Evolutionary conservation across 2,329 filamentous ascomycete species (phyloP).

Genomic region (Fusarium sulawesiense): DNA sequence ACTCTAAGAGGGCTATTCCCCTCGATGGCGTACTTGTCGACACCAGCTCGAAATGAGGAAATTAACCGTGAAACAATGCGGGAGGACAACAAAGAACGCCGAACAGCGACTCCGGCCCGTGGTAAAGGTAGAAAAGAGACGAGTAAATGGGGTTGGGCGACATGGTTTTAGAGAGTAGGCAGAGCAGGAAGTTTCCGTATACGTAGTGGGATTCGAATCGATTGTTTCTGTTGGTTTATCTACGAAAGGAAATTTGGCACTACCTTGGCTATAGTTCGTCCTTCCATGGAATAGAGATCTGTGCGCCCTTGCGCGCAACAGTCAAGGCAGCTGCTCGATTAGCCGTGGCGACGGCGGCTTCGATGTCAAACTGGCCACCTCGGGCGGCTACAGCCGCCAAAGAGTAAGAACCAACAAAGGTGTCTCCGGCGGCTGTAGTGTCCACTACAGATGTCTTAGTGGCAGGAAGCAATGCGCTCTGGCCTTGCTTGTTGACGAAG

Average conservation of each 20-base stretch:
- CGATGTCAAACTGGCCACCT: constrained; percentile 61
- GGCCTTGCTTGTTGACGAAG: constrained; percentile 61
- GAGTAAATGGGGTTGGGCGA: constrained; percentile 46
- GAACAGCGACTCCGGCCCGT: constrained; percentile 8
- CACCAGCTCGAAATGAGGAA: constrained; percentile 17
- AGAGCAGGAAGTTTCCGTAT: constrained; percentile 12
- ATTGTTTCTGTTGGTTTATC: constrained; percentile 34
- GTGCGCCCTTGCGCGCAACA: constrained; percentile 57
- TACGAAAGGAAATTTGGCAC: constrained; percentile 21
- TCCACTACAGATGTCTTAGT: constrained; percentile 83
- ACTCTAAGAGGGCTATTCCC: constrained; percentile 37
- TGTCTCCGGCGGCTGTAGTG: constrained; percentile 94
- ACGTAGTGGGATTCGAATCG: constrained; percentile 17
- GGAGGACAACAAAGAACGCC: constrained; percentile 14
- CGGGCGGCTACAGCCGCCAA: constrained; percentile 71
- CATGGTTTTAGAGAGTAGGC: constrained; percentile 46
- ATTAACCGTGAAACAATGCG: constrained; percentile 10
- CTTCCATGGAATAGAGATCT: constrained; percentile 59
- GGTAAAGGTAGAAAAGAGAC: constrained; percentile 43
- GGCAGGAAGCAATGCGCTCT: constrained; percentile 67
- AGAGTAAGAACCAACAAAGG: constrained; percentile 90
- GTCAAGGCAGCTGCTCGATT: constrained; percentile 57
- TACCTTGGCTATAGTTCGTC: constrained; percentile 53
- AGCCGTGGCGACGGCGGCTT: constrained; percentile 68
- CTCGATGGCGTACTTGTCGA: constrained; percentile 30